Evolutionary conservation across 371 early-diverging fungal species (phyloP).

Genomic region (Rhizopus sp.): DNA sequence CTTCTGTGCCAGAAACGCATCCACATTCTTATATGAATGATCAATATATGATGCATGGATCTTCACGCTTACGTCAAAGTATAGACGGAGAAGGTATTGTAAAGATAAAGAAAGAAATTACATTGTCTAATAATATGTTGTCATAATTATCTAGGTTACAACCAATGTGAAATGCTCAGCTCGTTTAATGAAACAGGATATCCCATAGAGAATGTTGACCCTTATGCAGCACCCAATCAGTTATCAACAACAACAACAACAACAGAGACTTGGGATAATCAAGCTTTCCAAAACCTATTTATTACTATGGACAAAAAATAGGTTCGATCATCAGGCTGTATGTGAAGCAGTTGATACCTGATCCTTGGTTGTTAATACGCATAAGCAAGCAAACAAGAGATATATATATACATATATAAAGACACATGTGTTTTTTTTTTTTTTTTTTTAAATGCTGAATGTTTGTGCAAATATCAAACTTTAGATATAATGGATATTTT

Average conservation of each 20-base stretch:
- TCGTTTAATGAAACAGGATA: no score
- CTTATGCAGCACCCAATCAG: no score
- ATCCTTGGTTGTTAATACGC: no score
- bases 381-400: no score
- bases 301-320: no score
- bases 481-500: no score
- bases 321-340: no score
- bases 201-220: no score
- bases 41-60: slow-evolving; percentile 21
- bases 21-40: slow-evolving; percentile 17
- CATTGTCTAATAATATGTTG: neutral
- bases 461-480: no score
- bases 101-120: neutral
- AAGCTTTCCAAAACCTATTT: slow-evolving; percentile 15
- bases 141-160: no score
- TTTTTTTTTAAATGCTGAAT: neutral
- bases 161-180: neutral
- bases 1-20: slow-evolving; percentile 13
- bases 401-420: neutral
- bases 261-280: slow-evolving; percentile 22
- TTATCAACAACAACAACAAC: neutral
- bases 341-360: no score
- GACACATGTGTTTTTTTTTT: neutral
- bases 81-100: slow-evolving; percentile 6
- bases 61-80: slow-evolving; percentile 9